A percentile compares a stretch with the other conserved stretches of the same genome.
Conservation (phyloP, 202 grass and related monocot genomes). For the Setaria viridis region DNA sequence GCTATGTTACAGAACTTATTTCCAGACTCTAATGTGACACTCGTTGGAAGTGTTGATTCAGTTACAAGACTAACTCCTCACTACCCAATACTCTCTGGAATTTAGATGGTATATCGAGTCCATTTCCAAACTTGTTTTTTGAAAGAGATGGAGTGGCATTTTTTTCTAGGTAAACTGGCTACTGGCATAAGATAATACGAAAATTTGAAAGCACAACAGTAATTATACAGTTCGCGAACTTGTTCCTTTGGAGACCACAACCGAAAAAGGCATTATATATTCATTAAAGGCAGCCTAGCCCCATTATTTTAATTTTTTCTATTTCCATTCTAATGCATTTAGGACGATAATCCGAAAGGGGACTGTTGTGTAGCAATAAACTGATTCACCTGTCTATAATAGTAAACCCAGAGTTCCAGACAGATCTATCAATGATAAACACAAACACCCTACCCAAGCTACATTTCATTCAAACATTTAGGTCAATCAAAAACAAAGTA, state of each 20-base stretch:
- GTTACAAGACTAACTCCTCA: background rate
- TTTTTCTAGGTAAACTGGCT: too few species aligned
- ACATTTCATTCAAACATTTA: constrained; percentile 20
- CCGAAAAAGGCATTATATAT: too few species aligned
- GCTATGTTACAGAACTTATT: background rate
- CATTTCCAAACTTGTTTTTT: background rate
- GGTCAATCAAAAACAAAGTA: background rate
- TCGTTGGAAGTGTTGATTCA: background rate
- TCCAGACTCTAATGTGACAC: background rate
- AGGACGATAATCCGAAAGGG: background rate
- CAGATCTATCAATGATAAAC: constrained; percentile 6
- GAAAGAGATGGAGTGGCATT: background rate
- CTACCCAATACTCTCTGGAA: too few species aligned
- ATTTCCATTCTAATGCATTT: constrained; percentile 3
- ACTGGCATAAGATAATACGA: too few species aligned
- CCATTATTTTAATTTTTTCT: background rate
- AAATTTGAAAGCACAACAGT: background rate
- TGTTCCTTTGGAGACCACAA: too few species aligned
- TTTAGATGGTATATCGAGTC: too few species aligned
- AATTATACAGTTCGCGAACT: background rate
- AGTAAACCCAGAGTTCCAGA: background rate
- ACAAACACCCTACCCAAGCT: background rate
- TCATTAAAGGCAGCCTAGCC: background rate
- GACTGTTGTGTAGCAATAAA: background rate
- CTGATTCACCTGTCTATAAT: background rate